Conservation (phyloP, 192 early-diverging fungal species). For the Dispira simplex region DNA sequence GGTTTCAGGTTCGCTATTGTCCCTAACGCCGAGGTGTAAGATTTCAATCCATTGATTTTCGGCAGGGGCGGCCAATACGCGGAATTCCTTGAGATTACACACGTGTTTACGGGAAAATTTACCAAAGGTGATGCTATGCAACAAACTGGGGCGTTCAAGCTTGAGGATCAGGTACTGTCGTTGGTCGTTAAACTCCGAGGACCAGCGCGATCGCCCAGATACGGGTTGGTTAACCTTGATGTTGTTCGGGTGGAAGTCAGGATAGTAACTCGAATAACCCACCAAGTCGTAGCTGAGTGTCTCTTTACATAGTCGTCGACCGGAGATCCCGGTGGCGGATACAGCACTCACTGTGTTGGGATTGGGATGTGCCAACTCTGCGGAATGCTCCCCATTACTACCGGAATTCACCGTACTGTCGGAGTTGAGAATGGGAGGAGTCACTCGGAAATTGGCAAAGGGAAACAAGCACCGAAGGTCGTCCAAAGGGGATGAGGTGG, state of each 20-base stretch:
- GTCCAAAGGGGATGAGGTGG: too few species aligned
- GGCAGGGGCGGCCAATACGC: slow-evolving; percentile 75
- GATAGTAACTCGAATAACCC: slow-evolving; percentile 5
- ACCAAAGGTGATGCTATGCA: slow-evolving; percentile 89
- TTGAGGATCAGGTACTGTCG: slow-evolving; percentile 83
- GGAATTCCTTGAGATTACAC: slow-evolving; percentile 96
- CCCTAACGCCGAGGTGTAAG: slow-evolving; percentile 52
- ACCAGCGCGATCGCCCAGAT: slow-evolving; percentile 59
- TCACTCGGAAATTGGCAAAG: slow-evolving; percentile 10
- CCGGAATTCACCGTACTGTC: not conserved
- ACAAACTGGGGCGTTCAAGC: slow-evolving; percentile 66
- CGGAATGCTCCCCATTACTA: not conserved
- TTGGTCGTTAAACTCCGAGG: slow-evolving; percentile 72
- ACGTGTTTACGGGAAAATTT: slow-evolving; percentile 69
- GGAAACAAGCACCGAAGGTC: not conserved
- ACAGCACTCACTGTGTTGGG: too few species aligned
- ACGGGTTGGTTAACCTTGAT: slow-evolving; percentile 11
- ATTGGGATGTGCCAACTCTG: not conserved
- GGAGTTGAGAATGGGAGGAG: slow-evolving; percentile 3
- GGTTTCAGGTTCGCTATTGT: slow-evolving; percentile 70
- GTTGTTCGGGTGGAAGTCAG: slow-evolving; percentile 10
- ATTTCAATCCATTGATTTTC: slow-evolving; percentile 80
- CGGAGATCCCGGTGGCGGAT: not conserved
- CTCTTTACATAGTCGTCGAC: not conserved
- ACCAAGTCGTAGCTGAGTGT: slow-evolving; percentile 4